Conservation (phyloP, 176 grass and related monocot species). For the Pontederia crassipes region DNA sequence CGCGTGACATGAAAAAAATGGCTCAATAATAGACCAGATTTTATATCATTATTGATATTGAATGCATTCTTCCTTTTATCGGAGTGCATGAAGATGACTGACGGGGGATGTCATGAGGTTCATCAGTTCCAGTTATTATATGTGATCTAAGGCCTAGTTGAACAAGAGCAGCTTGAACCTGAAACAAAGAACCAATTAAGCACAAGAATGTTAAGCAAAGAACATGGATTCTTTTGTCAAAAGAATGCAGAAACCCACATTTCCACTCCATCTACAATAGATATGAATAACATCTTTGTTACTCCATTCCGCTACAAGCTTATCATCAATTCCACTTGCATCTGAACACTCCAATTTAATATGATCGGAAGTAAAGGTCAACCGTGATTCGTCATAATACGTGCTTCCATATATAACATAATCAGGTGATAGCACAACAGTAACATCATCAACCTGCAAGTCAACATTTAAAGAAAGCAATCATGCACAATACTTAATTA, state of each 20-base stretch:
- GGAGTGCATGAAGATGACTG: too few relatives aligned
- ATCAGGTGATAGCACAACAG: conserved; percentile 44
- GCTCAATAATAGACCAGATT: too few relatives aligned
- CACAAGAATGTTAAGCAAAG: not conserved
- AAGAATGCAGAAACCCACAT: conserved; percentile 30
- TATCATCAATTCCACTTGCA: conserved; percentile 34
- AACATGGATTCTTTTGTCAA: not conserved
- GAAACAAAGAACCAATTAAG: too few relatives aligned
- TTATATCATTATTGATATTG: too few relatives aligned
- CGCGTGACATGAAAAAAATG: too few relatives aligned
- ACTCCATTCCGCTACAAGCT: conserved; percentile 34
- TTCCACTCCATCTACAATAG: conserved; percentile 48
- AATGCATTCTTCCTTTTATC: too few relatives aligned
- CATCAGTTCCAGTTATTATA: too few relatives aligned
- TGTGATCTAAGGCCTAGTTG: too few relatives aligned
- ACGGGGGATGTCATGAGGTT: too few relatives aligned
- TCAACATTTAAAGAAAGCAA: conserved; percentile 7
- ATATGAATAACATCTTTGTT: conserved; percentile 53
- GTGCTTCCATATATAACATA: conserved; percentile 35
- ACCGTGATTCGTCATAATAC: conserved; percentile 33
- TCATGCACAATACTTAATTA: not conserved
- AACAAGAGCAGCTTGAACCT: too few relatives aligned
- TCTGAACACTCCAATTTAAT: conserved; percentile 64
- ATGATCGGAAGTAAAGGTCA: conserved; percentile 50
- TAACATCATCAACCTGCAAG: conserved; percentile 48